phyloP scores from a whole-genome alignment of 2,329 filamentous ascomycete genomes.

The Colletotrichum musicola region DNA sequence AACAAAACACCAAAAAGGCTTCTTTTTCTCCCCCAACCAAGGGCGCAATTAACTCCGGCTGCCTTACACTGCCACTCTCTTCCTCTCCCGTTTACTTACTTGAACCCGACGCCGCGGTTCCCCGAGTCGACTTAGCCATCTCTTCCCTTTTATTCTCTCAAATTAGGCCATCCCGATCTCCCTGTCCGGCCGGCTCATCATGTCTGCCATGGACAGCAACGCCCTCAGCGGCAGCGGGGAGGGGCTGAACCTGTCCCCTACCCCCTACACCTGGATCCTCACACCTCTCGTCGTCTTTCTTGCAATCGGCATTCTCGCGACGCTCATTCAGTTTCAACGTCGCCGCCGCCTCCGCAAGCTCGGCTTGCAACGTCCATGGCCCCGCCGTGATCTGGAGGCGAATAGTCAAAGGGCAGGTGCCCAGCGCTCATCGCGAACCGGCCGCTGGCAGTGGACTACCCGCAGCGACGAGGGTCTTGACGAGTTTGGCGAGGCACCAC shows the following conservation, averaged over 20 bases:
- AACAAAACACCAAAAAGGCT: conserved; percentile 8
- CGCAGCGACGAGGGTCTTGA: conserved; percentile 68
- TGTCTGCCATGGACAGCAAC: conserved; percentile 26
- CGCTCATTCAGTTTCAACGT: conserved; percentile 59
- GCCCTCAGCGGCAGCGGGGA: conserved; percentile 9
- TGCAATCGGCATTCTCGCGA: conserved; percentile 52
- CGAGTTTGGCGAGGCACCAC: conserved; percentile 74
- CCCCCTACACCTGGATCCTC: conserved; percentile 70
- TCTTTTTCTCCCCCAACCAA: not conserved
- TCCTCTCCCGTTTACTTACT: conserved; percentile 5
- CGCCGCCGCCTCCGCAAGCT: conserved; percentile 46
- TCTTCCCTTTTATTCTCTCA: not conserved
- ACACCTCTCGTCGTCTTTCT: conserved; percentile 61
- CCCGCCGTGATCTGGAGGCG: conserved; percentile 42
- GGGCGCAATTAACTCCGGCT: not conserved
- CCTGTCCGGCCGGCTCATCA: conserved; percentile 7
- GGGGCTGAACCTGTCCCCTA: conserved; percentile 51
- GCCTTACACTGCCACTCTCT: conserved; percentile 4
- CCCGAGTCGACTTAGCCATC: not conserved
- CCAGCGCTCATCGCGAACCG: conserved; percentile 32
- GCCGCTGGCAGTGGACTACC: conserved; percentile 42
- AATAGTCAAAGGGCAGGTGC: conserved; percentile 26
- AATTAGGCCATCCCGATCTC: not conserved
- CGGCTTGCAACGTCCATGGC: conserved; percentile 33
- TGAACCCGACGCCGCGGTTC: conserved; percentile 11